These are phyloP conservation scores for Priceomyces medius DNA, from an alignment of 805 yeast genomes.

Conservation along the genomic window DNA sequence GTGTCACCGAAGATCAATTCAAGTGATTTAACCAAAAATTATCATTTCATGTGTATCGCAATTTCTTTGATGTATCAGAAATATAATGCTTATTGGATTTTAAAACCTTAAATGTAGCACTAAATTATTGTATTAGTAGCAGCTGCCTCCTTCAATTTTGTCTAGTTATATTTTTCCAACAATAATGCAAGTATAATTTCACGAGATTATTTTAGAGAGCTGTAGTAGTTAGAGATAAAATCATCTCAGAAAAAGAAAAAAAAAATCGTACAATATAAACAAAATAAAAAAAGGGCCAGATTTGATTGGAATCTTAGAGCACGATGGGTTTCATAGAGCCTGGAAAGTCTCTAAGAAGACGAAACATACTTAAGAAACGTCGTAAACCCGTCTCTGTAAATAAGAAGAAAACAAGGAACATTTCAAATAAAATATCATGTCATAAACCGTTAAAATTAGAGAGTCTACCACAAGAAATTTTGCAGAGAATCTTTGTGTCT, in stretches of 20 bases:
- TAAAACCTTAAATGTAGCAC: too few relatives aligned
- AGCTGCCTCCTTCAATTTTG: too few relatives aligned
- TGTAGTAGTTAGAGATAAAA: too few relatives aligned
- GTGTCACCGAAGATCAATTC: constrained; percentile 97
- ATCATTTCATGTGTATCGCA: not conserved
- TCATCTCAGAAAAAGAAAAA: not conserved
- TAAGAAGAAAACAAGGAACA: not conserved
- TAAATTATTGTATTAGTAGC: too few relatives aligned
- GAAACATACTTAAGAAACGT: constrained; percentile 7
- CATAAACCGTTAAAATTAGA: constrained; percentile 17
- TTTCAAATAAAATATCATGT: not conserved
- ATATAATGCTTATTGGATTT: too few relatives aligned
- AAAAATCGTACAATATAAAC: too few relatives aligned
- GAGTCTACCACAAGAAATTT: constrained; percentile 43
- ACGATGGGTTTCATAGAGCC: constrained; percentile 27
- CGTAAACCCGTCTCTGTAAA: not conserved
- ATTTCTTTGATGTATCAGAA: too few relatives aligned
- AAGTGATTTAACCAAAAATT: constrained; percentile 33
- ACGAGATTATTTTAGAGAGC: too few relatives aligned
- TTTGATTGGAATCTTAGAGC: too few relatives aligned
- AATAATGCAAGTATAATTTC: too few relatives aligned
- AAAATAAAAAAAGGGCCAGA: too few relatives aligned
- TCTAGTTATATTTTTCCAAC: too few relatives aligned
- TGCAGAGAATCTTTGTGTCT: constrained; percentile 37
- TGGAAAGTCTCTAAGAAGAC: constrained; percentile 21